Base-by-base conservation (phyloP, 306 rosid genomes). In the Crataegus laevigata region DNA sequence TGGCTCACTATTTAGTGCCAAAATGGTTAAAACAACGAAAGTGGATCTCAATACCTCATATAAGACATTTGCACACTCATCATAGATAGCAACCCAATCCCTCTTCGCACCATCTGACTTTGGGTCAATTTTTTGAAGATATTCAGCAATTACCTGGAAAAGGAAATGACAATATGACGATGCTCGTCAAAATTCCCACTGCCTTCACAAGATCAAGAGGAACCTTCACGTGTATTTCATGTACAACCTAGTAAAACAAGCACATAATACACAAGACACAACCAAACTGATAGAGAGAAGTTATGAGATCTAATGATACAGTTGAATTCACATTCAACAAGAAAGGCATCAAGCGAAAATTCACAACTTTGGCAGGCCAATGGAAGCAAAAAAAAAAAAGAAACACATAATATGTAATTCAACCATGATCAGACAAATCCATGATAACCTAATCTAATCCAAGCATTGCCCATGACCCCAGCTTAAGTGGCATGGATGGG, bases 81-180 rank as follows among this genome's bases (percentile, higher is more conserved):
- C 99, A 80, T 94, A 94, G 79, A 94, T 94, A 80, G 99, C 96
- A 81, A 94, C 99, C 99, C 99, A 94, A 34, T 94, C 99, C 81
- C 99, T 94, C 89, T 94, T 94, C 28, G 99, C 99, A 83, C 99
- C 99, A 74, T 94, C 99, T 43, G 99, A 94, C 84, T 94, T 94
- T 40, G 99, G 99, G 77, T 94, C 99, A 80, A 94, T 30, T 86
- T 94, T 94, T 78, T 94, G 99, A 82, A 94, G 93, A 80, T 90
- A 92, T 85, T 94, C 99, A 62, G 99, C 96, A 78, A 94, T 94
- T 73, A 92, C 97, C 99, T 94, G 91, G 77, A 76, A 75, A 62
- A 60, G 75, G 75, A 64, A 61, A 81, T 36, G n/a, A 28, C 34
- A 63, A 70, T 32, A 70, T 69, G 74, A 66, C 70, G 47, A 74